Base-by-base conservation (phyloP, 2,329 filamentous ascomycete genomes). In the Graphilbum fragrans region DNA sequence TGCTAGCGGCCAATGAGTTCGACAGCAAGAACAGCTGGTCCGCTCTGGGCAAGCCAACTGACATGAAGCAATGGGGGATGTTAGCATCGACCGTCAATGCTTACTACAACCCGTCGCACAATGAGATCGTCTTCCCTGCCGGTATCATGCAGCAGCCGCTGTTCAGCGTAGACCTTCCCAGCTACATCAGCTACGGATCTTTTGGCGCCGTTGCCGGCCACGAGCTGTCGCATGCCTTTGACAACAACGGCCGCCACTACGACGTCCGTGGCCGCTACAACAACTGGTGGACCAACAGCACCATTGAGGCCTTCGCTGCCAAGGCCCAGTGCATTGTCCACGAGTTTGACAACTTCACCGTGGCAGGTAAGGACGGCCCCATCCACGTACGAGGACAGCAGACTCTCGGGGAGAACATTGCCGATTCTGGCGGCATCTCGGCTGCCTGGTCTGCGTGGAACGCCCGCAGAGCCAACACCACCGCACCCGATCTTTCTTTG, bases 401-500 rank as follows among this genome's bases (percentile, higher is more conserved):
- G 14, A 84, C 80, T 0, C 60, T 83, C 2, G 75, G 73, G 18
- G 81, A 85, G 59, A 84, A 84, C 52, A 79, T 85, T 52, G 79
- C 80, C 2, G 81, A 85, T 55, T 75, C 80, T 1, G 80, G 79
- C 16, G 81, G 80, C 14, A 54, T 85, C 0, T 66, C 69, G 8
- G 73, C 77, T 0, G 66, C 77, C 1, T 84, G 74, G 53, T 63
- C 69, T 20, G 78, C 79, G 0, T 86, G 80, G 80, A 71, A 77
- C 54, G 71, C 69, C 47, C 67, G 69, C 11, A 69, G 74, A 25
- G 56, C 62, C 21, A 33, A 17, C n/a, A 18, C 17, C 7, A 6
- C 22, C 17, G 7, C 16, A 9, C 21, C 17, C 2, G 47, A 47
- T 17, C 38, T 34, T 40, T 43, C 66, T 32, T 65, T 84, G 16